Percentiles rank a stretch among this genome's conserved stretches.
Conservation (phyloP, 1,139 yeast genomes). For the Saccharomyces pastorianus region DNA sequence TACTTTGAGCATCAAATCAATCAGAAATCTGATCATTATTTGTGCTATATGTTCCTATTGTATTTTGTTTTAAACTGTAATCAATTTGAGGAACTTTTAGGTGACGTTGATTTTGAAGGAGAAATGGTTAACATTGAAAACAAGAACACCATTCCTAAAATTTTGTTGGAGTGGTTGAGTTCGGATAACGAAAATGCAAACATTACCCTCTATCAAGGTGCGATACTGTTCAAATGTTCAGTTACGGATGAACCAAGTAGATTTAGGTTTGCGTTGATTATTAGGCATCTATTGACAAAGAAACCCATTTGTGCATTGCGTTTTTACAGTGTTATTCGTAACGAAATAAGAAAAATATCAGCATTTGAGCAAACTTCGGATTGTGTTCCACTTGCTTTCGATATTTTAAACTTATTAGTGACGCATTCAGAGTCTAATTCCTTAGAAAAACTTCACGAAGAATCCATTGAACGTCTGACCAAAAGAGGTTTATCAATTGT, state of each 20-base stretch:
- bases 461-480: constrained; percentile 23
- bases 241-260: constrained; percentile 46
- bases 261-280: constrained; percentile 45
- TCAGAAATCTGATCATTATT: constrained; percentile 22
- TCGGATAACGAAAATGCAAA: constrained; percentile 39
- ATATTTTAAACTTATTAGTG: constrained; percentile 30
- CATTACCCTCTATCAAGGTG: constrained; percentile 45
- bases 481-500: constrained; percentile 31
- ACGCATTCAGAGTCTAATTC: constrained; percentile 29
- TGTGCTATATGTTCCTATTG: constrained; percentile 48
- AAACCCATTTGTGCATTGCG: constrained; percentile 37
- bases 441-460: constrained; percentile 17
- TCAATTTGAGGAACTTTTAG: constrained; percentile 41
- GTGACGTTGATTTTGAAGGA: constrained; percentile 41
- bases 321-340: constrained; percentile 40
- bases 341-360: constrained; percentile 36
- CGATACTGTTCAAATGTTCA: constrained; percentile 44
- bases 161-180: constrained; percentile 43
- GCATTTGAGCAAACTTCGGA: constrained; percentile 26
- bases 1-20: constrained; percentile 25
- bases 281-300: constrained; percentile 37
- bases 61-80: constrained; percentile 46
- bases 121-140: constrained; percentile 32
- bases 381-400: constrained; percentile 29
- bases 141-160: constrained; percentile 40